phyloP scores from a whole-genome alignment of 768 basidiomycete genomes.

The Boletus sensibilis region DNA sequence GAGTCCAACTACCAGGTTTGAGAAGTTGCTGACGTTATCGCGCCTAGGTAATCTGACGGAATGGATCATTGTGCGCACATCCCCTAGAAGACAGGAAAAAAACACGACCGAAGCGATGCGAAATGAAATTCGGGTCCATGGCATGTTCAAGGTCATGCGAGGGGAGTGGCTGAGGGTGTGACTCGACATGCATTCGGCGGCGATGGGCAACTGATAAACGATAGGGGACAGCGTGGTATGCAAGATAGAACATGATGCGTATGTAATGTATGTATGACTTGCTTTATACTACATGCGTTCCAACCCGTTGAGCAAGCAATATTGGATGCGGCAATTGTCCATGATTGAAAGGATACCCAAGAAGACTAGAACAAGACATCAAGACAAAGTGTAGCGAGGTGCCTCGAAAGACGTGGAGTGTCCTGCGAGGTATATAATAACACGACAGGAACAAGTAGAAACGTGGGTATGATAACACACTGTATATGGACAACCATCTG shows the following conservation, averaged over 20 bases:
- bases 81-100: background rate
- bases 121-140: slow-evolving; percentile 10
- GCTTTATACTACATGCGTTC: slow-evolving; percentile 35
- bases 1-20: background rate
- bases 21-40: slow-evolving; percentile 6
- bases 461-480: slow-evolving; percentile 15
- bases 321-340: slow-evolving; percentile 29
- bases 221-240: slow-evolving; percentile 13
- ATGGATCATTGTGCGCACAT: background rate
- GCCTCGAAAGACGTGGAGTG: background rate
- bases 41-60: background rate
- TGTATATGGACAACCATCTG: slow-evolving; percentile 6
- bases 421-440: slow-evolving; percentile 13
- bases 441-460: background rate
- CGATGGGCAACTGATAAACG: slow-evolving; percentile 6
- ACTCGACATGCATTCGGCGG: background rate
- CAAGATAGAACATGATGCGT: slow-evolving; percentile 23
- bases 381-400: slow-evolving; percentile 18
- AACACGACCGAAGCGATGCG: background rate
- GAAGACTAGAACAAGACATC: slow-evolving; percentile 30
- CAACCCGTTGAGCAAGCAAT: slow-evolving; percentile 26
- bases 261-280: slow-evolving; percentile 29
- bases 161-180: slow-evolving; percentile 3
- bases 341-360: slow-evolving; percentile 23
- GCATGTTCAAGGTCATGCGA: background rate